Conservation (phyloP, 1,284 basidiomycete genomes). For the Sanghuangporus baumii region DNA sequence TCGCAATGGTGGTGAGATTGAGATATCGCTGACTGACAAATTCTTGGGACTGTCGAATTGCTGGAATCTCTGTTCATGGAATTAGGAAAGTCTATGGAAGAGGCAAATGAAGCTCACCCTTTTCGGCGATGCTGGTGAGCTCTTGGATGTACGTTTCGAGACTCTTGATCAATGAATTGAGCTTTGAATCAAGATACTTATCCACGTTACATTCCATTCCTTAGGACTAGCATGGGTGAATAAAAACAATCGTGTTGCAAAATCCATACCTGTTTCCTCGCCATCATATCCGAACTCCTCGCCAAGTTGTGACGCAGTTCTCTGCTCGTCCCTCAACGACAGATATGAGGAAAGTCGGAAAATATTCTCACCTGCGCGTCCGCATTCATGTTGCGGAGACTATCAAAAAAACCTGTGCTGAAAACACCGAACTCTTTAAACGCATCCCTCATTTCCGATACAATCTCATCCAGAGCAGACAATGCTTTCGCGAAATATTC, state of each 20-base stretch:
- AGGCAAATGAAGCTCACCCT: not conserved
- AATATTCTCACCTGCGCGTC: not conserved
- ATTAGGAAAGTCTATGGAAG: not conserved
- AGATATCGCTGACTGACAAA: not conserved
- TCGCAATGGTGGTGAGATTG: constrained; percentile 8
- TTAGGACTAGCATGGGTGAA: not conserved
- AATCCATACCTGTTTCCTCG: too few relatives aligned
- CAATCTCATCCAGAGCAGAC: not conserved
- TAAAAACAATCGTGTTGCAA: too few relatives aligned
- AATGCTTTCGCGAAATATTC: not conserved
- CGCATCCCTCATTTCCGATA: not conserved
- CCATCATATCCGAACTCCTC: too few relatives aligned
- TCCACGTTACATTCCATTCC: not conserved
- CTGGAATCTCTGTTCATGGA: not conserved
- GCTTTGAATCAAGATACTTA: not conserved
- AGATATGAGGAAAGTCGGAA: too few relatives aligned
- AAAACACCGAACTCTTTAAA: not conserved
- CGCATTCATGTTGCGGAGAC: not conserved
- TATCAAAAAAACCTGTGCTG: not conserved
- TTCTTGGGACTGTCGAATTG: not conserved
- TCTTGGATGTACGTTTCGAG: not conserved
- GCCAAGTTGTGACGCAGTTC: too few relatives aligned
- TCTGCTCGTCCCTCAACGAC: too few relatives aligned
- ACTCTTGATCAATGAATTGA: not conserved
- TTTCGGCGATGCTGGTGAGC: not conserved